Evolutionary conservation across 116 monocot genomes (phyloP).

Genomic region (Thalassia testudinum): DNA sequence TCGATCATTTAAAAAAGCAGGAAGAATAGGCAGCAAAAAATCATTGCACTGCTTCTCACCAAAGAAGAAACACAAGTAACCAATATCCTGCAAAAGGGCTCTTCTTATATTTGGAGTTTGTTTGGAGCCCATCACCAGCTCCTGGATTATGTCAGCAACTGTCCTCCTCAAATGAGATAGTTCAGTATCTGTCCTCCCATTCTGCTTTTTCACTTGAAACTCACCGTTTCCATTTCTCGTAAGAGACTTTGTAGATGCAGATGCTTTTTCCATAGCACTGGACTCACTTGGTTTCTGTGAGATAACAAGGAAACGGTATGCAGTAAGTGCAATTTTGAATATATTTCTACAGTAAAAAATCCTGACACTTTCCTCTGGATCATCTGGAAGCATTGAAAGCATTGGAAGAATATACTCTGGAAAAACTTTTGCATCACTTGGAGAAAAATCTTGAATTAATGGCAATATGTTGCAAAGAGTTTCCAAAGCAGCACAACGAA

Average conservation of each 20-base stretch:
- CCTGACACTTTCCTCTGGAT: conserved; percentile 98
- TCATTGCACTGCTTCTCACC: conserved; percentile 90
- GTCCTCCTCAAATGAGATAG: conserved; percentile 56
- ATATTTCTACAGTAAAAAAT: conserved; percentile 93
- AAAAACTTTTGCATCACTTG: conserved; percentile 96
- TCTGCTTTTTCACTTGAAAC: conserved; percentile 15
- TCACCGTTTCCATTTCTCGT: conserved; percentile 5
- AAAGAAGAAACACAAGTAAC: conserved; percentile 85
- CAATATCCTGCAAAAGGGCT: conserved; percentile 81
- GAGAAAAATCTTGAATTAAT: conserved; percentile 73
- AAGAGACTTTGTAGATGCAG: conserved; percentile 6
- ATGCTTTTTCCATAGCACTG: conserved; percentile 20
- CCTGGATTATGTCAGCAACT: conserved; percentile 91
- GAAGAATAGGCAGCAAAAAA: conserved; percentile 89
- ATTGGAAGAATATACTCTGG: conserved; percentile 98
- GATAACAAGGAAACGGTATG: conserved; percentile 56
- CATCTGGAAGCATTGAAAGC: conserved; percentile 97
- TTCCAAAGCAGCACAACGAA: conserved; percentile 92
- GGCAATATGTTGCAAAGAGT: conserved; percentile 79
- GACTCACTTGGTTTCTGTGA: conserved; percentile 25
- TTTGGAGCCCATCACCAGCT: conserved; percentile 89
- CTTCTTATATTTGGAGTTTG: conserved; percentile 91
- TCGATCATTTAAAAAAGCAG: conserved; percentile 92
- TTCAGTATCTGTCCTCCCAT: conserved; percentile 22
- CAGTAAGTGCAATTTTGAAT: conserved; percentile 82